Evolutionary conservation across 2,329 filamentous ascomycete species (phyloP).

Genomic region (Fusarium sp.): DNA sequence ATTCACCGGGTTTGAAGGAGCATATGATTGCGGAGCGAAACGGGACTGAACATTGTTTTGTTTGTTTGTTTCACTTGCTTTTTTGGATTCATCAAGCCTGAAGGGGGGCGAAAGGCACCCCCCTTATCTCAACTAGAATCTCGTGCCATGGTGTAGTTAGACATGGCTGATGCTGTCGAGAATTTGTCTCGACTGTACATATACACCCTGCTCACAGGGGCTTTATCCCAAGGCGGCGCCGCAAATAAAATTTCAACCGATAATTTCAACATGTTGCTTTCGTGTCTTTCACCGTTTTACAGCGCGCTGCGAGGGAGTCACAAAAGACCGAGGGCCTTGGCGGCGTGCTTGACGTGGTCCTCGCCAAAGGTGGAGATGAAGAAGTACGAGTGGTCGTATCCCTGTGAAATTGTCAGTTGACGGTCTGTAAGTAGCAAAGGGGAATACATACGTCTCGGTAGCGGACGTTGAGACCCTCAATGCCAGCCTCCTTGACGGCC

Average conservation of each 20-base stretch:
- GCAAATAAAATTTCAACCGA: constrained; percentile 20
- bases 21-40: constrained; percentile 26
- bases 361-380: constrained; percentile 92
- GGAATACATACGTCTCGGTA: constrained; percentile 76
- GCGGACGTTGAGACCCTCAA: constrained; percentile 79
- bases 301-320: constrained; percentile 44
- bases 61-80: constrained; percentile 29
- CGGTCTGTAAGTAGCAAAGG: background rate
- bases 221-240: constrained; percentile 15
- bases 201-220: background rate
- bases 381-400: constrained; percentile 97
- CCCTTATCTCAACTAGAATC: constrained; percentile 9
- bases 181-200: constrained; percentile 3
- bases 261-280: constrained; percentile 13
- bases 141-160: constrained; percentile 3
- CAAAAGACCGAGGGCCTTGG: constrained; percentile 75
- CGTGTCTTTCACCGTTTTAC: constrained; percentile 30
- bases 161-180: constrained; percentile 13
- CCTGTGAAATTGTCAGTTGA: constrained; percentile 55
- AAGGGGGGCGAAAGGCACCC: background rate
- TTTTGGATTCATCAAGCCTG: constrained; percentile 20
- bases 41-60: constrained; percentile 9
- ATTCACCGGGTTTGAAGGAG: constrained; percentile 2
- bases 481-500: constrained; percentile 81
- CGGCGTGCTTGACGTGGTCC: constrained; percentile 92